phyloP scores from a whole-genome alignment of 2,329 filamentous ascomycete genomes.

The Pseudogymnoascus sp. region DNA sequence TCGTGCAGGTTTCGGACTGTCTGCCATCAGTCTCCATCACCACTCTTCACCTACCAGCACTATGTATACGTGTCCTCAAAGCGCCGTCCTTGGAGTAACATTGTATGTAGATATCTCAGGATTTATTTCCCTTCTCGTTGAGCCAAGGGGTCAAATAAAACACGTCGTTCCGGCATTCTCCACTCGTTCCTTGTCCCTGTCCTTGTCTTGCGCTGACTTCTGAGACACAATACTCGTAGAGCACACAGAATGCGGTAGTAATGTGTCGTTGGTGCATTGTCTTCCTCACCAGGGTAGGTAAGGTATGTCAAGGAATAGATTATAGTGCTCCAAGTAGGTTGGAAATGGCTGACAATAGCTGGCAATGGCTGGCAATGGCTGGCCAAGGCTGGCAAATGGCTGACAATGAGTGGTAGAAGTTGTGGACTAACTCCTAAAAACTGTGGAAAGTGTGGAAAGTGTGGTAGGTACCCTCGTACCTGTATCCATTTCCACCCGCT shows the following conservation, averaged over 20 bases:
- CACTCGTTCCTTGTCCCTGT: slow-evolving; percentile 4
- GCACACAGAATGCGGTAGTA: neutral
- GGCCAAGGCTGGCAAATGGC: neutral
- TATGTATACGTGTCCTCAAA: neutral
- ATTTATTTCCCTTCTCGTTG: neutral
- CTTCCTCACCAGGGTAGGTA: neutral
- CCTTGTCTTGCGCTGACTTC: slow-evolving; percentile 8
- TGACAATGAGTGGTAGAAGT: neutral
- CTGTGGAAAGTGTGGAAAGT: neutral
- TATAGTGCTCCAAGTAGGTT: neutral
- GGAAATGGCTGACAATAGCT: neutral
- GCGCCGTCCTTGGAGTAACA: neutral
- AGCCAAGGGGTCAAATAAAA: slow-evolving; percentile 6
- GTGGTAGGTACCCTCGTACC: neutral
- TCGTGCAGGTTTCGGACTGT: neutral
- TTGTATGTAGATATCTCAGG: neutral
- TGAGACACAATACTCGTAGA: slow-evolving; percentile 6
- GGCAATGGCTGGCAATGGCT: neutral
- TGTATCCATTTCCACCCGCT: slow-evolving; percentile 1
- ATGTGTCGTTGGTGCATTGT: neutral
- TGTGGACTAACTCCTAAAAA: neutral
- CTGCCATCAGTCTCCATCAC: neutral
- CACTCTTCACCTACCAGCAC: neutral
- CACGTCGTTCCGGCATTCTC: slow-evolving; percentile 4
- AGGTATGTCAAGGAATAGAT: neutral